These are phyloP conservation scores for Tylopilus vinaceipallidus DNA, from an alignment of 768 basidiomycete genomes.

Conservation along the genomic window DNA sequence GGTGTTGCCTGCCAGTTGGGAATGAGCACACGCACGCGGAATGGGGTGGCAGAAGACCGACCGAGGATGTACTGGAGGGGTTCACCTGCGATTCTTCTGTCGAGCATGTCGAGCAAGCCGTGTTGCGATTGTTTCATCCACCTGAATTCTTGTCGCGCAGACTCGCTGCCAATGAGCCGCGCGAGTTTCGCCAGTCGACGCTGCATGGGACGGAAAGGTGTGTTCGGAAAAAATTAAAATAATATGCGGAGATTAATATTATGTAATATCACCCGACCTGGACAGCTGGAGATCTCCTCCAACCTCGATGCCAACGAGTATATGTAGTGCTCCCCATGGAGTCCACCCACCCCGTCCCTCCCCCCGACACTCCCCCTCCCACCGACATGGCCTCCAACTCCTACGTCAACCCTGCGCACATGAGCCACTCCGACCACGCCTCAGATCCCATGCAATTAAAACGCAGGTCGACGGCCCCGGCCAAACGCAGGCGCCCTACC, in stretches of 20 bases:
- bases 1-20: constrained; percentile 57
- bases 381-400: constrained; percentile 24
- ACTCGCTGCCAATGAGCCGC: constrained; percentile 32
- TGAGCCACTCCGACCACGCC: constrained; percentile 33
- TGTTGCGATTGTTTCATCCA: constrained; percentile 43
- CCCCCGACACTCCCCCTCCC: background rate
- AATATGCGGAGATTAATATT: constrained; percentile 11
- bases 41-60: constrained; percentile 27
- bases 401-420: constrained; percentile 44
- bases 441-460: constrained; percentile 18
- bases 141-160: constrained; percentile 41
- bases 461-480: constrained; percentile 39
- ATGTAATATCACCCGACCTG: constrained; percentile 13
- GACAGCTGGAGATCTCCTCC: constrained; percentile 13
- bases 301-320: constrained; percentile 5
- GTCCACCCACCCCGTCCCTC: constrained; percentile 5
- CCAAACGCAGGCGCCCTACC: constrained; percentile 63
- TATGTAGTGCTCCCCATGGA: constrained; percentile 12
- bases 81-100: constrained; percentile 62
- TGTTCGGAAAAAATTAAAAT: background rate
- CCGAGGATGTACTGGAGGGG: constrained; percentile 92
- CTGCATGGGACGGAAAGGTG: constrained; percentile 2
- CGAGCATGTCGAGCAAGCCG: constrained; percentile 43
- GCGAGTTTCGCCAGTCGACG: constrained; percentile 31
- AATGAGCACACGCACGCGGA: background rate